Conservation (phyloP, 1,284 basidiomycete genomes). For the Taiwanofungus camphoratus region DNA sequence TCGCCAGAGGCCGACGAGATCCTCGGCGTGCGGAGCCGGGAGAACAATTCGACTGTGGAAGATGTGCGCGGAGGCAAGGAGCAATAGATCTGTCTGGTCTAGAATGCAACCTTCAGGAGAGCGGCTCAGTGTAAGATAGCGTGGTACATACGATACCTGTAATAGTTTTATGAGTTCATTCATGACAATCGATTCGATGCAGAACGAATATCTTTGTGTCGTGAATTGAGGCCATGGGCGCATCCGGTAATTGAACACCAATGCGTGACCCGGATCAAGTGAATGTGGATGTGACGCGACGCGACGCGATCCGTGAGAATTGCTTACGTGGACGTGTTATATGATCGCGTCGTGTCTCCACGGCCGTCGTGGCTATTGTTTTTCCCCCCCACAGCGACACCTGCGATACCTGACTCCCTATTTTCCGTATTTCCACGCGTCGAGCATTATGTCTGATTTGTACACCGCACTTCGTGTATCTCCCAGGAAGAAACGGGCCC, state of each 20-base stretch:
- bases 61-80: slow-evolving; percentile 8
- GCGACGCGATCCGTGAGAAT: slow-evolving; percentile 19
- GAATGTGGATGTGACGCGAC: slow-evolving; percentile 6
- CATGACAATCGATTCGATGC: too few relatives aligned
- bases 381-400: slow-evolving; percentile 11
- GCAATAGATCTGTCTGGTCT: neutral
- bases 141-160: too few relatives aligned
- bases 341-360: slow-evolving; percentile 16
- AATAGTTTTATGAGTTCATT: too few relatives aligned
- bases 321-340: slow-evolving; percentile 14
- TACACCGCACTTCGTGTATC: slow-evolving; percentile 58
- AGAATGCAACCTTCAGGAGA: too few relatives aligned
- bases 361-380: slow-evolving; percentile 3
- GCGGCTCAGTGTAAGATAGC: too few relatives aligned
- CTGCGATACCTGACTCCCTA: slow-evolving; percentile 11
- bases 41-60: slow-evolving; percentile 7
- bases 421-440: slow-evolving; percentile 10
- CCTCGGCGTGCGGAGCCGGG: slow-evolving; percentile 30
- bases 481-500: slow-evolving; percentile 57
- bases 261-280: slow-evolving; percentile 1
- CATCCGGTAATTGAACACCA: neutral
- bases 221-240: too few relatives aligned
- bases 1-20: slow-evolving; percentile 50
- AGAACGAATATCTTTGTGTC: too few relatives aligned
- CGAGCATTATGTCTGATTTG: slow-evolving; percentile 48